A percentile compares a stretch with the other conserved stretches of the same genome.
These are phyloP conservation scores for Candida bentonensis DNA, from an alignment of 805 yeast species.

Conservation along the genomic window DNA sequence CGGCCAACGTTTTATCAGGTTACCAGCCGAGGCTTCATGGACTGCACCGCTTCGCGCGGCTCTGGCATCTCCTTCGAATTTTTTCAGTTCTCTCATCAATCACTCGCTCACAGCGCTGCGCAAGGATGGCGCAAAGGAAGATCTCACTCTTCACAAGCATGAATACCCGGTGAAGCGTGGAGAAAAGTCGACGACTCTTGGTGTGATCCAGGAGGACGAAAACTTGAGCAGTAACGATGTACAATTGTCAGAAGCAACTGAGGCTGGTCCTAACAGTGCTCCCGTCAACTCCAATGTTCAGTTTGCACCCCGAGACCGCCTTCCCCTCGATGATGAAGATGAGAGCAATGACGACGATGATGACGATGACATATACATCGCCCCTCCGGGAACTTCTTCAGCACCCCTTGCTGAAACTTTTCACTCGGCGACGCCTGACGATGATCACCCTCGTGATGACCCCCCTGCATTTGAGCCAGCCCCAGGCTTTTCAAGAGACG, in stretches of 20 bases:
- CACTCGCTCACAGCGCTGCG: not conserved
- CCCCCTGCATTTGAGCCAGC: slow-evolving; percentile 8
- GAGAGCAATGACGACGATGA: too few relatives aligned
- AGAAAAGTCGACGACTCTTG: not conserved
- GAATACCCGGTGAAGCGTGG: slow-evolving; percentile 1
- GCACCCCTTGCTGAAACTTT: not conserved
- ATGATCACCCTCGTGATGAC: not conserved
- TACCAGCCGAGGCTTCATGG: not conserved
- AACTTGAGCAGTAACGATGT: too few relatives aligned
- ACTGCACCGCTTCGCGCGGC: not conserved
- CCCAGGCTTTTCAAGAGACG: slow-evolving; percentile 25
- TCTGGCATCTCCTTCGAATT: not conserved
- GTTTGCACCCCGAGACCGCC: too few relatives aligned
- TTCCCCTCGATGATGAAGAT: too few relatives aligned
- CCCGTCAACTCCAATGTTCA: too few relatives aligned
- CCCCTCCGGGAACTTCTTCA: not conserved
- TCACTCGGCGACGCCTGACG: too few relatives aligned
- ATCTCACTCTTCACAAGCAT: not conserved
- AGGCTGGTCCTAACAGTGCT: too few relatives aligned
- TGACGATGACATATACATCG: not conserved
- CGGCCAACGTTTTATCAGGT: not conserved
- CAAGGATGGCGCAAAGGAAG: not conserved
- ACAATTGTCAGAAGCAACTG: too few relatives aligned
- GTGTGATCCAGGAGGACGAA: too few relatives aligned
- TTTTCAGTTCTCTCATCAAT: not conserved